phyloP scores from a whole-genome alignment of 495 filamentous ascomycete genomes.

The Penicillium cosmopolitanum region DNA sequence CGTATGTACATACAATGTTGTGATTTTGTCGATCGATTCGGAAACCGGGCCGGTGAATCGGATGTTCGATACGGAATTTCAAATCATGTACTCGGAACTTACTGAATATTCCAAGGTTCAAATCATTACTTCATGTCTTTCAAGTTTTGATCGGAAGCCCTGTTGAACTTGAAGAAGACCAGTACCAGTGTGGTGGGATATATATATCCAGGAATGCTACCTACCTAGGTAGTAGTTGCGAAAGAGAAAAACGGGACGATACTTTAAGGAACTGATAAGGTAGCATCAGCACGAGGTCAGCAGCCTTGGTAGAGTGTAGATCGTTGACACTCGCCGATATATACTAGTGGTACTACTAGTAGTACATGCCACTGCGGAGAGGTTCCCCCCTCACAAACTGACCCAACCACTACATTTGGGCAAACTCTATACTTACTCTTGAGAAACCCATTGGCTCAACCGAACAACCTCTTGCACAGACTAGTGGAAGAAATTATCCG shows the following conservation, averaged over 20 bases:
- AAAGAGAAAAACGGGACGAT: too few species aligned
- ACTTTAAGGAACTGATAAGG: background rate
- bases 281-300: background rate
- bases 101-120: background rate
- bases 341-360: background rate
- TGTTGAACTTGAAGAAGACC: too few species aligned
- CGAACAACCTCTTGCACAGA: background rate
- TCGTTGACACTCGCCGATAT: background rate
- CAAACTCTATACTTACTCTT: background rate
- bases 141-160: background rate
- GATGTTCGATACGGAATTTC: background rate
- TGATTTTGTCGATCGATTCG: slow-evolving; percentile 15
- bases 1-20: background rate
- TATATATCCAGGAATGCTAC: too few species aligned
- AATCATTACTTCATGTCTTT: background rate
- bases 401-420: background rate
- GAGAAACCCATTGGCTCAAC: background rate
- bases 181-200: too few species aligned
- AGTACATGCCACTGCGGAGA: background rate
- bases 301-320: background rate
- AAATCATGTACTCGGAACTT: background rate
- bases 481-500: slow-evolving; percentile 13
- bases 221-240: too few species aligned
- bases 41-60: background rate
- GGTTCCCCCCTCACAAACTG: background rate